phyloP scores from a whole-genome alignment of 345 rosid species.

The Lumnitzera littorea region DNA sequence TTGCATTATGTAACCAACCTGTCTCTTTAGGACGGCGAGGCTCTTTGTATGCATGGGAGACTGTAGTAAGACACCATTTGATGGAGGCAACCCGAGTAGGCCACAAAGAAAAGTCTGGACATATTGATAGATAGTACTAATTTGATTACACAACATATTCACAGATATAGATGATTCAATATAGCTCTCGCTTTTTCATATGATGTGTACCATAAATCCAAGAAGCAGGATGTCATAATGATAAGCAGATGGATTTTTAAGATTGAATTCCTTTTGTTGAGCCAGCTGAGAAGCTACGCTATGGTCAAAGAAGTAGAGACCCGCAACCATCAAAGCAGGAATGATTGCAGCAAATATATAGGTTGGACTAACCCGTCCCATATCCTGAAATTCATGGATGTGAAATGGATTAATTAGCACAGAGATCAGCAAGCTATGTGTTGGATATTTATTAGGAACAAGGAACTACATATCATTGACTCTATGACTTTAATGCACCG shows the following conservation, averaged over 20 bases:
- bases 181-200: no score
- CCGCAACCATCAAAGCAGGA: constrained; percentile 76
- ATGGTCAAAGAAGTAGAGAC: constrained; percentile 82
- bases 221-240: constrained; percentile 70
- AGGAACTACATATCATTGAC: no score
- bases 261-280: constrained; percentile 81
- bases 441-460: no score
- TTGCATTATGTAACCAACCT: constrained; percentile 23
- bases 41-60: constrained; percentile 96
- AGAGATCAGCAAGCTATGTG: no score
- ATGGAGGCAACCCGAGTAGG: constrained; percentile 71
- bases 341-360: constrained; percentile 66
- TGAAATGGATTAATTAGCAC: background rate
- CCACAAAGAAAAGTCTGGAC: constrained; percentile 80
- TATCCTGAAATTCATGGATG: constrained; percentile 40
- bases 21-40: constrained; percentile 65
- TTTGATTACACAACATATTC: no score
- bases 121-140: background rate
- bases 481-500: background rate
- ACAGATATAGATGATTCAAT: no score
- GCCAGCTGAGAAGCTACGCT: constrained; percentile 80
- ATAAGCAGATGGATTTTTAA: constrained; percentile 75
- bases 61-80: constrained; percentile 89
- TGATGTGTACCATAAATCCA: constrained; percentile 48
- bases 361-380: constrained; percentile 50